A percentile compares a stretch with the other conserved stretches of the same genome.
These are phyloP conservation scores for Salvia splendens DNA, from an alignment of 257 asterid genomes.

Conservation along the genomic window DNA sequence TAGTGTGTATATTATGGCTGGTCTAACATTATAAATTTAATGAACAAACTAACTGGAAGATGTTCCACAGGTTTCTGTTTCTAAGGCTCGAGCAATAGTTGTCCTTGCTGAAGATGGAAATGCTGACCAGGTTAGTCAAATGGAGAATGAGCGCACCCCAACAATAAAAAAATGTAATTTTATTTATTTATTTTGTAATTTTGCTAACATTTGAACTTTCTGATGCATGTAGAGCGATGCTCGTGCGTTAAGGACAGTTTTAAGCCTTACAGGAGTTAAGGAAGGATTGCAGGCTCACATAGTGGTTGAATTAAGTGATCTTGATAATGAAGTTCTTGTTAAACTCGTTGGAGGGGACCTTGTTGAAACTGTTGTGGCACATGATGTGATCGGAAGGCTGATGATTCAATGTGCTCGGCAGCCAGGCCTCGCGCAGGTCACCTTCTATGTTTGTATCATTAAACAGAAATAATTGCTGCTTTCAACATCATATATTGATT, in stretches of 20 bases:
- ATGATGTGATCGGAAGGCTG: slow-evolving; percentile 88
- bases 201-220: slow-evolving; percentile 31
- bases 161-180: slow-evolving; percentile 17
- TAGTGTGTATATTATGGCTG: slow-evolving; percentile 17
- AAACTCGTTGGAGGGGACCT: slow-evolving; percentile 90
- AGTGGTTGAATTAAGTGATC: slow-evolving; percentile 90
- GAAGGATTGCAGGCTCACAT: slow-evolving; percentile 84
- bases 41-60: slow-evolving; percentile 39
- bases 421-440: slow-evolving; percentile 98
- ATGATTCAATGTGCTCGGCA: slow-evolving; percentile 97
- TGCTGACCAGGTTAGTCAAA: slow-evolving; percentile 73
- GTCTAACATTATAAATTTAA: slow-evolving; percentile 19
- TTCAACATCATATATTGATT: slow-evolving; percentile 19
- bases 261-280: slow-evolving; percentile 91
- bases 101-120: slow-evolving; percentile 96
- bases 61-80: slow-evolving; percentile 72
- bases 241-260: slow-evolving; percentile 86
- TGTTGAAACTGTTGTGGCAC: slow-evolving; percentile 94
- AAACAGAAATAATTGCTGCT: slow-evolving; percentile 6
- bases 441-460: slow-evolving; percentile 24
- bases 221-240: slow-evolving; percentile 78
- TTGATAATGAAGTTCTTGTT: slow-evolving; percentile 86
- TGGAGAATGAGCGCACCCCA: slow-evolving; percentile 31
- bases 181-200: neutral
- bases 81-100: slow-evolving; percentile 90